phyloP scores from a whole-genome alignment of 2,329 filamentous ascomycete genomes.

The Colletotrichum tanaceti region DNA sequence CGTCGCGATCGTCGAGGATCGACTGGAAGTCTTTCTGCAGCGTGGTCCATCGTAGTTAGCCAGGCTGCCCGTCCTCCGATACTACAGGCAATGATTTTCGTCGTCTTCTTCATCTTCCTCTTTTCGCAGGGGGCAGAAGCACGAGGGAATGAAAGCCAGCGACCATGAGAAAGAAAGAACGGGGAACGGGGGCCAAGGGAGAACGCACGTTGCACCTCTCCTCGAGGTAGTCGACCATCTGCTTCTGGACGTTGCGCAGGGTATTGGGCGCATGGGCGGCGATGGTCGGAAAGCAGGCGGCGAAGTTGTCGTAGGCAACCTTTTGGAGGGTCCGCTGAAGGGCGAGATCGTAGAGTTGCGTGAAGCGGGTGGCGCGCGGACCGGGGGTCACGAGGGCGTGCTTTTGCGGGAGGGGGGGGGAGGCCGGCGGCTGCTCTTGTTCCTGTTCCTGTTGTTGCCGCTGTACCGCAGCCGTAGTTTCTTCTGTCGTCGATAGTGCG shows the following conservation, averaged over 20 bases:
- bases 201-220: slow-evolving; percentile 62
- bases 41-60: slow-evolving; percentile 11
- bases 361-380: slow-evolving; percentile 66
- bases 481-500: background rate
- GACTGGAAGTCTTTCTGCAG: slow-evolving; percentile 66
- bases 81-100: no score
- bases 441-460: background rate
- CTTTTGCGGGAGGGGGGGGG: slow-evolving; percentile 55
- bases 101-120: no score
- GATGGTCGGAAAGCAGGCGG: slow-evolving; percentile 72
- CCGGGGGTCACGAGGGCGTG: slow-evolving; percentile 63
- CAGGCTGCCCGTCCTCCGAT: background rate
- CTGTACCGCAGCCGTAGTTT: slow-evolving; percentile 4
- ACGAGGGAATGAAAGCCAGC: background rate
- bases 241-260: slow-evolving; percentile 65
- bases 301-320: slow-evolving; percentile 68
- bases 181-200: background rate
- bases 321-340: slow-evolving; percentile 62
- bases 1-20: slow-evolving; percentile 63
- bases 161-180: background rate
- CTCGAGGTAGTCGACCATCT: slow-evolving; percentile 67
- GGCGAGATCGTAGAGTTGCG: slow-evolving; percentile 63
- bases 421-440: slow-evolving; percentile 44
- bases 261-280: slow-evolving; percentile 61
- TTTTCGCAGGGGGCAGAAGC: no score